A percentile compares a stretch with the other conserved stretches of the same genome.
These are phyloP conservation scores for Aspergillus brasiliensis DNA, from an alignment of 2,329 filamentous ascomycete species.

Conservation along the genomic window DNA sequence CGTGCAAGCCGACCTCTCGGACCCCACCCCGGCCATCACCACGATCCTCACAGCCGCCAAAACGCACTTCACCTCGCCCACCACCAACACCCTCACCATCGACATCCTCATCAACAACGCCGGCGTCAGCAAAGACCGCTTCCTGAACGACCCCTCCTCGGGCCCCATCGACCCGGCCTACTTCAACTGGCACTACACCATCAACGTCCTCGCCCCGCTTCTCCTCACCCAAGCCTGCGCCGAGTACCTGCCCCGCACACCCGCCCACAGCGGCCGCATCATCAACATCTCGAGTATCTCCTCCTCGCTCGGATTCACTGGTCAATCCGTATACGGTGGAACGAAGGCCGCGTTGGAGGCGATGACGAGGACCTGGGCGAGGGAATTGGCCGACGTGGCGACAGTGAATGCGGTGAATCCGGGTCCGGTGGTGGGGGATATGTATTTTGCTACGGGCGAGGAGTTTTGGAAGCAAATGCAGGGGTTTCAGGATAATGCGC, in stretches of 20 bases:
- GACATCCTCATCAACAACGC: conserved; percentile 91
- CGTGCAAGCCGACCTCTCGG: conserved; percentile 72
- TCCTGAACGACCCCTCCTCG: conserved; percentile 65
- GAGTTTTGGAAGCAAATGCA: conserved; percentile 62
- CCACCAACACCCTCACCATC: conserved; percentile 59
- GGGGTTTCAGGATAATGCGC: conserved; percentile 64
- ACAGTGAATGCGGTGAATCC: conserved; percentile 70
- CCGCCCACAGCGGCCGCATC: conserved; percentile 60
- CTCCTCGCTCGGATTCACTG: conserved; percentile 58
- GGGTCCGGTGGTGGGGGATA: conserved; percentile 67
- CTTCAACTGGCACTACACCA: conserved; percentile 71
- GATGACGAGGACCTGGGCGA: conserved; percentile 69
- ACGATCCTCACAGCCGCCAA: conserved; percentile 61
- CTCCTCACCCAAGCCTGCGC: conserved; percentile 73
- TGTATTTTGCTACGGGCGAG: conserved; percentile 61
- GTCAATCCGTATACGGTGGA: conserved; percentile 65
- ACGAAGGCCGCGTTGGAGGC: conserved; percentile 68
- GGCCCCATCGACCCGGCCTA: conserved; percentile 63
- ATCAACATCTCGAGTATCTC: conserved; percentile 64
- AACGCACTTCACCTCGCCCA: conserved; percentile 55
- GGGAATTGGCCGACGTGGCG: conserved; percentile 62
- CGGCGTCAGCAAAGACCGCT: conserved; percentile 56
- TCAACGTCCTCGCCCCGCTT: conserved; percentile 82
- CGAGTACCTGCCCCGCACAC: conserved; percentile 68
- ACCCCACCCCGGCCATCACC: conserved; percentile 58